These are phyloP conservation scores for Kwoniella botswanensis DNA, from an alignment of 768 basidiomycete genomes.

Conservation along the genomic window DNA sequence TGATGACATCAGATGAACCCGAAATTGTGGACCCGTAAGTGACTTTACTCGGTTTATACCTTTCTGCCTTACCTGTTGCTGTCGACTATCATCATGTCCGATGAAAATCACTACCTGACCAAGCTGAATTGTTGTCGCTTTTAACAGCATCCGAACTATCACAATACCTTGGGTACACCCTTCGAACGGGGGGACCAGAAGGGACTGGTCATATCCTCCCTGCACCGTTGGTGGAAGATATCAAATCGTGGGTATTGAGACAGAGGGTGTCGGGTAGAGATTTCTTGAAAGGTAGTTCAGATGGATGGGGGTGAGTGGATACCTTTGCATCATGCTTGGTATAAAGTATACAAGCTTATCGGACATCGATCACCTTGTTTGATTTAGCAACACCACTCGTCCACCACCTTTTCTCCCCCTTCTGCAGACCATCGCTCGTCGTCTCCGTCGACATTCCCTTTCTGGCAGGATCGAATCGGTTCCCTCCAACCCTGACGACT, in stretches of 20 bases:
- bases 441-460: constrained; percentile 40
- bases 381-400: constrained; percentile 15
- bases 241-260: constrained; percentile 50
- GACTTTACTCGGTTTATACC: not conserved
- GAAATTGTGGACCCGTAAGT: constrained; percentile 44
- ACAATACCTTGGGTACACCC: constrained; percentile 37
- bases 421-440: constrained; percentile 44
- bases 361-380: not conserved
- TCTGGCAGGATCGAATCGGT: constrained; percentile 30
- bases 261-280: constrained; percentile 40
- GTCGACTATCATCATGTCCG: not conserved
- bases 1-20: constrained; percentile 30
- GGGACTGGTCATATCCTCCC: constrained; percentile 42
- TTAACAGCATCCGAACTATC: constrained; percentile 42
- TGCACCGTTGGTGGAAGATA: constrained; percentile 47
- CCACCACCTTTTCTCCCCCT: constrained; percentile 51
- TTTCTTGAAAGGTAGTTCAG: constrained; percentile 41
- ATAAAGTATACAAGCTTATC: no score
- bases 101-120: no score
- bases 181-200: constrained; percentile 45
- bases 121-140: no score
- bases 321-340: not conserved
- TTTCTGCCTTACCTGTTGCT: no score
- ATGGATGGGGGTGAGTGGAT: constrained; percentile 42
- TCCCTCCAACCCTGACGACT: constrained; percentile 20